Evolutionary conservation across 192 early-diverging fungal genomes (phyloP).

Genomic region (Linnemannia hyalina): DNA sequence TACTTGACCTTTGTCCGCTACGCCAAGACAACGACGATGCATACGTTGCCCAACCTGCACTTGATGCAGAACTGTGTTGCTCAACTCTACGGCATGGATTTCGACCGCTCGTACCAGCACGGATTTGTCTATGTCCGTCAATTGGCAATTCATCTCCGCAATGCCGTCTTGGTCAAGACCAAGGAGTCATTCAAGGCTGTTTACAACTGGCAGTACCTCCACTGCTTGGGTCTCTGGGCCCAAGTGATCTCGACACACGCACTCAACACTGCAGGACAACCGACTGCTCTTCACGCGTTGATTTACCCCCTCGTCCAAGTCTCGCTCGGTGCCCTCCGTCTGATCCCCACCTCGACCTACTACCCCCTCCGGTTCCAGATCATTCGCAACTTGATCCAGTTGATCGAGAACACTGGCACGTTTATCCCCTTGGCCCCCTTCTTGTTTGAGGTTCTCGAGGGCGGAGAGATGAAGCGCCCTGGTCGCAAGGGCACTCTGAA

Average conservation of each 20-base stretch:
- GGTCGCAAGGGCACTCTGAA: slow-evolving; percentile 87
- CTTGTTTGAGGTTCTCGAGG: slow-evolving; percentile 87
- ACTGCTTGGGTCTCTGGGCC: slow-evolving; percentile 92
- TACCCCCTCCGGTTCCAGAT: slow-evolving; percentile 95
- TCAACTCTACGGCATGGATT: slow-evolving; percentile 86
- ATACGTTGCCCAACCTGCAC: slow-evolving; percentile 86
- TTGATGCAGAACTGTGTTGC: slow-evolving; percentile 95
- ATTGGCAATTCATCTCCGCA: slow-evolving; percentile 92
- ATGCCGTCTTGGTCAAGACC: slow-evolving; percentile 85
- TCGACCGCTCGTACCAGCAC: slow-evolving; percentile 89
- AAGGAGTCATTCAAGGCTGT: slow-evolving; percentile 91
- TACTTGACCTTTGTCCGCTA: slow-evolving; percentile 86
- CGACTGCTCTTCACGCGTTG: slow-evolving; percentile 72
- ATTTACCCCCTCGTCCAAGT: slow-evolving; percentile 94
- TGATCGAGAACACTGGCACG: slow-evolving; percentile 77
- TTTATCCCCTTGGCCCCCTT: slow-evolving; percentile 90
- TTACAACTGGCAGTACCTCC: slow-evolving; percentile 98
- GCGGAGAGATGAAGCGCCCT: slow-evolving; percentile 78
- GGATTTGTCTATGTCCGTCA: slow-evolving; percentile 95
- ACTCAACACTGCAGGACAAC: slow-evolving; percentile 58
- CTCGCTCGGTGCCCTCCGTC: slow-evolving; percentile 76
- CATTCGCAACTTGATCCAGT: slow-evolving; percentile 76
- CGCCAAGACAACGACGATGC: slow-evolving; percentile 81
- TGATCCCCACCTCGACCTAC: slow-evolving; percentile 91
- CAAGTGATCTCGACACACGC: slow-evolving; percentile 85